Base-by-base conservation (phyloP, 306 rosid genomes). In the Vigna angularis region DNA sequence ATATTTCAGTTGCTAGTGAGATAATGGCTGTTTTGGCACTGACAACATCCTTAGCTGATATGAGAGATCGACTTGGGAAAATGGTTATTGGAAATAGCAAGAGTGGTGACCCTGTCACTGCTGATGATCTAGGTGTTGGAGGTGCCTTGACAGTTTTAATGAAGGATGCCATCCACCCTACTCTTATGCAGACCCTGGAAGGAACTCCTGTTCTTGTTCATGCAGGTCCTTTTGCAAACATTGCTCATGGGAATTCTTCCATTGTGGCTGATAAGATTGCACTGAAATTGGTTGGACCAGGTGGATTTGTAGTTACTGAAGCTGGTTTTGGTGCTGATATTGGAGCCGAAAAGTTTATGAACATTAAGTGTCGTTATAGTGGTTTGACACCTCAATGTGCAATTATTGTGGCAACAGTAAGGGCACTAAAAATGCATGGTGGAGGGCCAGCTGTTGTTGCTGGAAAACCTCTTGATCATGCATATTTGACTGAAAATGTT, bases 131-230 rank as follows among this genome's bases (percentile, higher is more conserved):
- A 2, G 99, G 99, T 67, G 85, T 95, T 22, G 99, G 98, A 77
- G 99, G 99, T 59, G 98, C 99, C 79, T 84, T 95, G 76, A 91
- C 99, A 0, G 99, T 95, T 77, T 82, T 95, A 16, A 95, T 95
- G 99, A 95, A 93, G 87, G 99, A 95, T 80, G 96, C 99, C 65
- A 95, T 95, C 68, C 85, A 91, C 86, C 99, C 99, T 69, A 95
- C 99, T 26, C 91, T 95, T 65, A 95, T 95, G 99, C 99, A 95
- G 89, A 95, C 98, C 50, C 93, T 95, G 66, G 99, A 95, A 81
- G 99, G 98, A 74, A 92, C 99, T 10, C 98, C 99, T 12, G 99
- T 95, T 77, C 97, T 95, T 82, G 99, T 95, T 86, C 99, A 95
- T 66, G 99, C 99, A 0, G 99, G 99, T 76, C 99, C 98, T 18